A percentile compares a stretch with the other conserved stretches of the same genome.
phyloP scores from a whole-genome alignment of 257 asterid genomes.

The Nicotiana attenuata region DNA sequence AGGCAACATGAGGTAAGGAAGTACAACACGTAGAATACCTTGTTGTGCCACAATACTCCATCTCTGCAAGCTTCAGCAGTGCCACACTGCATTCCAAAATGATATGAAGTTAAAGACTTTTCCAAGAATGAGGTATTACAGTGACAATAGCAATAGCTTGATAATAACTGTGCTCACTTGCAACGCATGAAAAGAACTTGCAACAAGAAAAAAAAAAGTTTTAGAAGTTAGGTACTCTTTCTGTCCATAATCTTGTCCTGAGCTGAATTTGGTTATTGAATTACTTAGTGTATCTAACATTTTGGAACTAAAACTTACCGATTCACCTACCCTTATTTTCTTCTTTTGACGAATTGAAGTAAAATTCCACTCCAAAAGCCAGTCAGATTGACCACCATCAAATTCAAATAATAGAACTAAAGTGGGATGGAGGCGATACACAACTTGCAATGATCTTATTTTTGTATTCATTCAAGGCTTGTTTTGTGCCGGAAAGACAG shows the following conservation, averaged over 20 bases:
- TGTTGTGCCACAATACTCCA: conserved; percentile 93
- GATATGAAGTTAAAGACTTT: not conserved
- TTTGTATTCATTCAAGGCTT: not conserved
- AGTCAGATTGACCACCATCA: not conserved
- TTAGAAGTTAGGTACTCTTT: not conserved
- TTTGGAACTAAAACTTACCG: not conserved
- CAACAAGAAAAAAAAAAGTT: not conserved
- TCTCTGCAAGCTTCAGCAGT: conserved; percentile 77
- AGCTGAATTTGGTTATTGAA: not conserved
- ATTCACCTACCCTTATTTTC: not conserved
- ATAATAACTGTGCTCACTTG: not conserved
- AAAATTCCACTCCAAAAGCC: not conserved
- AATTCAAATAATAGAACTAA: not conserved
- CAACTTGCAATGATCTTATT: not conserved
- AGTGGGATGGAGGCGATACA: not conserved
- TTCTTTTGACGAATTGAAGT: not conserved
- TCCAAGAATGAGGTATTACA: not conserved
- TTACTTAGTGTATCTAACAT: not conserved
- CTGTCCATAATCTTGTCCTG: not conserved
- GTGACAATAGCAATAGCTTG: not conserved
- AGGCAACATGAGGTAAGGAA: not conserved
- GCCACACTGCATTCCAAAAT: conserved; percentile 56
- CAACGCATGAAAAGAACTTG: not conserved
- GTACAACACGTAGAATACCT: conserved; percentile 39
- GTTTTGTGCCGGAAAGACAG: not conserved